These are phyloP conservation scores for Aplosporella prunicola DNA, from an alignment of 2,329 filamentous ascomycete species.

Conservation along the genomic window DNA sequence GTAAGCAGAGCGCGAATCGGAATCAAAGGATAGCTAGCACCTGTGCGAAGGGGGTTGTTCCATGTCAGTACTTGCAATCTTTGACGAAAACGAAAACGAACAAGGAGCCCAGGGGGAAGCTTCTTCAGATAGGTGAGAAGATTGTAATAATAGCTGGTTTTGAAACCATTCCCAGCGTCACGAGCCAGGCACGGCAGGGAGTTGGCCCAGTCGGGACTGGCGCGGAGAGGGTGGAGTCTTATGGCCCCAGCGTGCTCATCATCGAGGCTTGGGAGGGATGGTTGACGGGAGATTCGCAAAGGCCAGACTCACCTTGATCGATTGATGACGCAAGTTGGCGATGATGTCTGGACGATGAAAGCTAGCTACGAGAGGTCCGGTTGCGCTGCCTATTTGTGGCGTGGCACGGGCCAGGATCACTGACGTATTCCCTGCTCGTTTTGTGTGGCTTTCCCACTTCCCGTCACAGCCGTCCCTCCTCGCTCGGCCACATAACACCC, in stretches of 20 bases:
- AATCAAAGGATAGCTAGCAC: too few species aligned
- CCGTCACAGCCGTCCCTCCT: background rate
- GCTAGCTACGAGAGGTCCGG: too few species aligned
- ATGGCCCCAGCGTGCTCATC: constrained; percentile 12
- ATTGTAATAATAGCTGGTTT: constrained; percentile 7
- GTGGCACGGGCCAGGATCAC: constrained; percentile 1
- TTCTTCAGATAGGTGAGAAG: constrained; percentile 11
- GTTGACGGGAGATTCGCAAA: constrained; percentile 1
- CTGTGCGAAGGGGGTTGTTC: too few species aligned
- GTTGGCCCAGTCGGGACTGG: constrained; percentile 1
- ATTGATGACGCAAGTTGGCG: too few species aligned
- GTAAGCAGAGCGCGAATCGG: too few species aligned
- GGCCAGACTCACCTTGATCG: too few species aligned
- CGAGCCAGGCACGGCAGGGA: constrained; percentile 2
- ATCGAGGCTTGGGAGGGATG: background rate
- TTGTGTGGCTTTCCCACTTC: constrained; percentile 6
- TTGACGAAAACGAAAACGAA: too few species aligned
- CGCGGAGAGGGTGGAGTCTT: constrained; percentile 4
- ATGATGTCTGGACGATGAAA: too few species aligned
- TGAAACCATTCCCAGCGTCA: constrained; percentile 3
- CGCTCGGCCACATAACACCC: constrained; percentile 6
- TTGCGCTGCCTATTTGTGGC: too few species aligned
- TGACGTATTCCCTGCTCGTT: constrained; percentile 8
- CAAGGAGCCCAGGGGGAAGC: too few species aligned
- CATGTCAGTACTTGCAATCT: too few species aligned